Evolutionary conservation across 371 early-diverging fungal species (phyloP).

Genomic region (Dichotomocladium elegans): DNA sequence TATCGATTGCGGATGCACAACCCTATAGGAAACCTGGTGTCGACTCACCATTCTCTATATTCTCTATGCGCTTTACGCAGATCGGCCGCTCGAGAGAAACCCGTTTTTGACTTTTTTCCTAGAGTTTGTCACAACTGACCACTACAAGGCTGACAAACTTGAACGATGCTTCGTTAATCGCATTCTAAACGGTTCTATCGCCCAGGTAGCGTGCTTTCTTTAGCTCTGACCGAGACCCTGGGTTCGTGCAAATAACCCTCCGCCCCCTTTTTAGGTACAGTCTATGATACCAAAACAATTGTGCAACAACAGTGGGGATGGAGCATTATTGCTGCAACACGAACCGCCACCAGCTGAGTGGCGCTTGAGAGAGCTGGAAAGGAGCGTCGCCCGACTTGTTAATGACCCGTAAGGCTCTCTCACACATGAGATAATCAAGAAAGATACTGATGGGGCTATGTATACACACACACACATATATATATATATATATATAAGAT

Average conservation of each 20-base stretch:
- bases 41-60: conserved; percentile 36
- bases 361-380: conserved; percentile 8
- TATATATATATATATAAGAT: too few relatives aligned
- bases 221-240: too few relatives aligned
- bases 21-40: conserved; percentile 3
- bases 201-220: too few relatives aligned
- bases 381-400: conserved; percentile 22
- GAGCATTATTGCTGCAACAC: too few relatives aligned
- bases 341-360: background rate
- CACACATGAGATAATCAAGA: too few relatives aligned
- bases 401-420: conserved; percentile 28
- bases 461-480: too few relatives aligned
- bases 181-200: conserved; percentile 29
- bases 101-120: conserved; percentile 46
- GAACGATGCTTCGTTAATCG: conserved; percentile 35
- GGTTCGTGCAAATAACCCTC: too few relatives aligned
- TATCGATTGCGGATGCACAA: background rate
- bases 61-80: conserved; percentile 31
- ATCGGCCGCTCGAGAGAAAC: conserved; percentile 24
- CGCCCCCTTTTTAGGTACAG: conserved; percentile 20
- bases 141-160: conserved; percentile 8
- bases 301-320: conserved; percentile 14
- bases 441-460: too few relatives aligned
- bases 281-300: conserved; percentile 17
- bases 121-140: conserved; percentile 19